Conservation (phyloP, 345 rosid genomes). For the Syzygium oleosum region DNA sequence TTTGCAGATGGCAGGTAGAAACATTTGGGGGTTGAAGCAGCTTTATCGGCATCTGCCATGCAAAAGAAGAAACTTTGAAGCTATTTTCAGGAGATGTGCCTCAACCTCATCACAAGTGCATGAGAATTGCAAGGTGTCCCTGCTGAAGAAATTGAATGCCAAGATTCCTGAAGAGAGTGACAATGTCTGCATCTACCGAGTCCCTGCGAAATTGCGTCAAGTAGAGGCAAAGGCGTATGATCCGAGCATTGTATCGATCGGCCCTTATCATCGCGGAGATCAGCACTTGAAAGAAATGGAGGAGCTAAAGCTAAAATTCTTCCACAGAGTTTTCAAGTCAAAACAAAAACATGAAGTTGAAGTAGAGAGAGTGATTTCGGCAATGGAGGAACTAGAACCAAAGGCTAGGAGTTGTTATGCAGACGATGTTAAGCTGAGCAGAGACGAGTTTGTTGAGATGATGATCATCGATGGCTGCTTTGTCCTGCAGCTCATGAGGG, state of each 20-base stretch:
- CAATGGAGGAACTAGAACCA: conserved; percentile 14
- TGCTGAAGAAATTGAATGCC: neutral
- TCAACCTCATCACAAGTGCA: neutral
- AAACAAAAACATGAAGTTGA: neutral
- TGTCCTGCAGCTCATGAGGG: conserved; percentile 15
- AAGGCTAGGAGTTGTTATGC: conserved; percentile 7
- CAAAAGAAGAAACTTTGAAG: neutral
- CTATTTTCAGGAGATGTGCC: neutral
- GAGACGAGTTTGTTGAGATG: conserved; percentile 15
- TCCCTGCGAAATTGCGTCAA: conserved; percentile 6
- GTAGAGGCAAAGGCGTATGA: conserved; percentile 2
- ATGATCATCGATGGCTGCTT: conserved; percentile 30
- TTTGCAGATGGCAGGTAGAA: neutral
- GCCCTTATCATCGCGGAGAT: conserved; percentile 18
- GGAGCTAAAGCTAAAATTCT: conserved; percentile 12
- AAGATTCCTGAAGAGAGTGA: neutral
- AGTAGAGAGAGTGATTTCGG: neutral
- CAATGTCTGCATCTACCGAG: conserved; percentile 16
- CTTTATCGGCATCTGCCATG: neutral
- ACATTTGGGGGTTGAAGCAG: neutral
- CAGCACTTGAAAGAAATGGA: conserved; percentile 5
- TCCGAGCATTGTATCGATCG: conserved; percentile 19
- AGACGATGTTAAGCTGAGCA: conserved; percentile 7
- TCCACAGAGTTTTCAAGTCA: neutral
- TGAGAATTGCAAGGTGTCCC: neutral